Base-by-base conservation (phyloP, 768 basidiomycete genomes). In the Asterophora lycoperdoides region DNA sequence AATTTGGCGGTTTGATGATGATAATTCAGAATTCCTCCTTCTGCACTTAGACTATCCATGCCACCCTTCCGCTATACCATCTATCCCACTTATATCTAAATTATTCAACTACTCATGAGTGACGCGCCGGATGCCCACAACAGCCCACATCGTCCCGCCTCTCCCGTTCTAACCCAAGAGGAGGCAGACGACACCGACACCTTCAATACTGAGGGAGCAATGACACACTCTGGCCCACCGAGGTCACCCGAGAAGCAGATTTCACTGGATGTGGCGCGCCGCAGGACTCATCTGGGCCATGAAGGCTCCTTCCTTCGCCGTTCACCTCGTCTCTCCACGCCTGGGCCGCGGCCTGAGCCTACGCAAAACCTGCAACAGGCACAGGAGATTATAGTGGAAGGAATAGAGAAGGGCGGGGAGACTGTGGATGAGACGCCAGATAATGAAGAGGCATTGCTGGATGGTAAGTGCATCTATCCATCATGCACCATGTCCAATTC, bases 201-300 rank as follows among this genome's bases (percentile, higher is more conserved):
- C 20, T 73, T 63, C 58, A 69, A 76, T 52, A 69, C 71, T 10
- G 66, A 72, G 39, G 60, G 69, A 19, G 71, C 76, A 11, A 69
- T 69, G 56, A 63, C 77, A 20, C 73, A 76, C 59, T 77, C 79
- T 62, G 79, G 76, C 8, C 74, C 77, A 28, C 57, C 77, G 15
- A 73, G 67, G 49, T 77, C 81, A 5, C 78, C 78, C 30, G 79
- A 80, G 64, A 77, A 77, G 55, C 69, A 66, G 47, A 72, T 74
- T 52, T 58, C 66, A 18, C 61, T 71, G 35, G 56, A 68, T 40
- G 53, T 62, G 19, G 58, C 64, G 52, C 63, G 60, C 53, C 55
- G 62, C n/a, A 55, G 51, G 49, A 61, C 58, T 59, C 56, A 57
- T 49, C 53, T 60, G 20, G 48, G 11, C 9, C 7, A 23, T 29